Conservation (phyloP, 805 yeast genomes). For the Millerozyma miso region DNA sequence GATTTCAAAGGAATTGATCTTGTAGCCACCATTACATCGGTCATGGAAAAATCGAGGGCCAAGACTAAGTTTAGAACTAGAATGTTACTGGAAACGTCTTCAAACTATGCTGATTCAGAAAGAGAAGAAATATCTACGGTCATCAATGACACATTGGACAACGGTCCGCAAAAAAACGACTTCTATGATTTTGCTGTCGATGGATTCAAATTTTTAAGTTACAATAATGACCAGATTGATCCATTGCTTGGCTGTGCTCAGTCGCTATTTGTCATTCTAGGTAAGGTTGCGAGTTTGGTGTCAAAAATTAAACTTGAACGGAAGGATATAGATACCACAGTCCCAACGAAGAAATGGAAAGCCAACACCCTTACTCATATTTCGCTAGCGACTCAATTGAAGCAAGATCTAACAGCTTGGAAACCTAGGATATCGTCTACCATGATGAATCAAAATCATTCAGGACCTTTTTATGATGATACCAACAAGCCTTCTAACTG, state of each 20-base stretch:
- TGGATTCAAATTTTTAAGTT: slow-evolving; percentile 34
- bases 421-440: slow-evolving; percentile 42
- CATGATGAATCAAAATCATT: slow-evolving; percentile 36
- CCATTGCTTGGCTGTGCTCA: slow-evolving; percentile 68
- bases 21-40: slow-evolving; percentile 37
- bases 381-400: slow-evolving; percentile 52
- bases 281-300: slow-evolving; percentile 56
- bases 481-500: slow-evolving; percentile 25
- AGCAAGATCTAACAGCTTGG: slow-evolving; percentile 54
- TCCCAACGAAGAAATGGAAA: slow-evolving; percentile 5
- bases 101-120: background rate
- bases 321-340: slow-evolving; percentile 12
- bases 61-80: slow-evolving; percentile 1
- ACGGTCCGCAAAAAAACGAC: background rate
- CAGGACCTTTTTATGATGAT: slow-evolving; percentile 17
- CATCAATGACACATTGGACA: background rate
- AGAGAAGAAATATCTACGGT: background rate
- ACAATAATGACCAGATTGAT: slow-evolving; percentile 44
- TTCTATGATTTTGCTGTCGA: slow-evolving; percentile 25
- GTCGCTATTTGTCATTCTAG: slow-evolving; percentile 59
- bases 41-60: slow-evolving; percentile 17
- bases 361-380: slow-evolving; percentile 43
- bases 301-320: slow-evolving; percentile 40
- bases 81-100: background rate
- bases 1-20: slow-evolving; percentile 42